Conservation (phyloP, 139 green algal species). For the Mesotaenium endlicherianum region DNA sequence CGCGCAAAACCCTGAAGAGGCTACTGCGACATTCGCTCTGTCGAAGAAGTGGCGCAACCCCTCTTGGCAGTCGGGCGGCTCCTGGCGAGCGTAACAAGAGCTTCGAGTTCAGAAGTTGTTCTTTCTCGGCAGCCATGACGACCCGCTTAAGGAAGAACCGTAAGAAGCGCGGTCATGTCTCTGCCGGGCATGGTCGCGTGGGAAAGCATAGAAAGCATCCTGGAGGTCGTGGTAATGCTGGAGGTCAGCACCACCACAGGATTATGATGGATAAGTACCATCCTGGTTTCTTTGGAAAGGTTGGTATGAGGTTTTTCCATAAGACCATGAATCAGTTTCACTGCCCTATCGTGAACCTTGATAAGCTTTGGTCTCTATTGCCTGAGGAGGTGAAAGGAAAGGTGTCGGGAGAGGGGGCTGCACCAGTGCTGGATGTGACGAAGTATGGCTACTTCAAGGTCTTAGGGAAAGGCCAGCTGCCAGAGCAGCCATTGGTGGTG, state of each 20-base stretch:
- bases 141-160: conserved; percentile 87
- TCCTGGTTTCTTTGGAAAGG: conserved; percentile 67
- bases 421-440: conserved; percentile 95
- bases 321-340: conserved; percentile 91
- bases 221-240: conserved; percentile 95
- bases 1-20: too few species aligned
- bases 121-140: conserved; percentile 55
- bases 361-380: conserved; percentile 95
- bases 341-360: conserved; percentile 96
- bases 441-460: conserved; percentile 80
- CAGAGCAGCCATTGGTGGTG: conserved; percentile 90
- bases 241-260: conserved; percentile 98
- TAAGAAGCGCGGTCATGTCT: conserved; percentile 98
- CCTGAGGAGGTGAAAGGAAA: conserved; percentile 64
- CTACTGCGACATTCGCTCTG: too few species aligned
- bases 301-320: conserved; percentile 99
- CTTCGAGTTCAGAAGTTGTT: too few species aligned
- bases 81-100: too few species aligned
- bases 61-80: too few species aligned
- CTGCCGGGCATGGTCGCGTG: conserved; percentile 93
- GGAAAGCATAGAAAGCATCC: conserved; percentile 99
- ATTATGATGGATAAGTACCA: conserved; percentile 97
- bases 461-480: conserved; percentile 94
- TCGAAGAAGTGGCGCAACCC: too few species aligned
- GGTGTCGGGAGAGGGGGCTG: conserved; percentile 50